phyloP scores from a whole-genome alignment of 768 basidiomycete genomes.

The Lactarius hatsudake region DNA sequence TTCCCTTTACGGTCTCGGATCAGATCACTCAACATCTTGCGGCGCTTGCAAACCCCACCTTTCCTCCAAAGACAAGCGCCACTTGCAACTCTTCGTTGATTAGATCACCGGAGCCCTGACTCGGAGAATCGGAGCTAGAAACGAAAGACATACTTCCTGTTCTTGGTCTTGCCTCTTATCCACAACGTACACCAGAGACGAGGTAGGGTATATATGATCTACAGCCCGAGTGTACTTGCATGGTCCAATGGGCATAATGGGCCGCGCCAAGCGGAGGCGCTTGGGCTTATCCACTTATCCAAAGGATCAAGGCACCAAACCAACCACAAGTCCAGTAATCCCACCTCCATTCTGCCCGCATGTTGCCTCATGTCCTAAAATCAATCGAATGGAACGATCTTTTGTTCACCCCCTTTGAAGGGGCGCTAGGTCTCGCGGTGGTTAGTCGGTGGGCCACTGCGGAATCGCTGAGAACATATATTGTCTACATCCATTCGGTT shows the following conservation, averaged over 20 bases:
- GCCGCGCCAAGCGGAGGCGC: not conserved
- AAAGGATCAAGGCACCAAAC: not conserved
- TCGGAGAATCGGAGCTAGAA: not conserved
- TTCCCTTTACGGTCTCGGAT: not conserved
- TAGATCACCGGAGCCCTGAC: not conserved
- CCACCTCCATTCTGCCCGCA: not conserved
- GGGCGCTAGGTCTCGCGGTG: not conserved
- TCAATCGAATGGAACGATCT: not conserved
- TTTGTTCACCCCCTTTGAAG: not conserved
- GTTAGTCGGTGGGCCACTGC: not conserved
- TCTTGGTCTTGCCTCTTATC: not conserved
- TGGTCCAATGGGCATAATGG: not conserved
- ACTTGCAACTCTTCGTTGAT: not conserved
- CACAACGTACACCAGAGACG: not conserved
- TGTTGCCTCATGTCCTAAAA: not conserved
- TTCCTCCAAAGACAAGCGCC: not conserved
- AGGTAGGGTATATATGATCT: not conserved
- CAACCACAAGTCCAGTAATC: not conserved
- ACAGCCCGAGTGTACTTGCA: not conserved
- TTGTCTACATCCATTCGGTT: not conserved
- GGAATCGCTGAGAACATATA: not conserved
- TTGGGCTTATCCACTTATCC: not conserved
- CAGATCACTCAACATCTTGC: not conserved
- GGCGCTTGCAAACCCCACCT: not conserved
- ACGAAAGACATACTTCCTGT: not conserved